Evolutionary conservation across 1,284 basidiomycete species (phyloP), one percentile per base, ranked within the genome.

Genomic region (Fomitopsis betulina): DNA sequence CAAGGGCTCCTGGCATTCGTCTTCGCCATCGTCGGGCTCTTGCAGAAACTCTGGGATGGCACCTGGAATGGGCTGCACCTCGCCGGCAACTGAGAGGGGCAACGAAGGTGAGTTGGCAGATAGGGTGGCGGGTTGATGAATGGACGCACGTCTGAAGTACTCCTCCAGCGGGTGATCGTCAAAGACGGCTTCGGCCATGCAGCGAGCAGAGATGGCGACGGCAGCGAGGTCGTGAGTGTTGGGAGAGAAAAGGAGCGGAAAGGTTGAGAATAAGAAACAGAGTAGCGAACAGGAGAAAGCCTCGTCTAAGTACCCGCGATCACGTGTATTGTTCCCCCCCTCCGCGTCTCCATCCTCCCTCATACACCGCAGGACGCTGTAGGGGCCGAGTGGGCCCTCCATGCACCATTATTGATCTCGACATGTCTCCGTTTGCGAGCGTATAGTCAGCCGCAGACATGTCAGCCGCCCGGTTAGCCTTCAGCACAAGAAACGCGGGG

Each of bases 151-250:
- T 77, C 79, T 76, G 54, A 92, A 75, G 70, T 92, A 92, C 63
- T 84, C 79, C 67, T 86, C 83, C 43, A 92, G 79, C 43, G 89
- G 89, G 66, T 91, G 89, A 58, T 89, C 82, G 63, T 89, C 83
- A 72, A 88, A 91, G 62, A 91, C 71, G 61, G 89, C 79, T 75
- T 91, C 86, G 35, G 89, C 89, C 89, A 92, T 92, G 53, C 33
- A 32, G 21, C 42, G 19, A 13, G 23, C 35, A 17, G 21, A 19
- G 23, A 19, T 25, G 58, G 50, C 42, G 42, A 62, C 57, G 54
- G 57, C 60, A 38, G 54, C 56, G 25, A 49, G 56, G 51, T 54
- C 49, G 43, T 58, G 53, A 55, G 49, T 25, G 49, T 56, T 57
- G 64, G 59, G 65, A 30, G 27, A 30, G 27, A 30, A 65, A 42